Evolutionary conservation across 805 yeast genomes (phyloP), one percentile per base, ranked within the genome.

Genomic region (Kuraishia capsulata): DNA sequence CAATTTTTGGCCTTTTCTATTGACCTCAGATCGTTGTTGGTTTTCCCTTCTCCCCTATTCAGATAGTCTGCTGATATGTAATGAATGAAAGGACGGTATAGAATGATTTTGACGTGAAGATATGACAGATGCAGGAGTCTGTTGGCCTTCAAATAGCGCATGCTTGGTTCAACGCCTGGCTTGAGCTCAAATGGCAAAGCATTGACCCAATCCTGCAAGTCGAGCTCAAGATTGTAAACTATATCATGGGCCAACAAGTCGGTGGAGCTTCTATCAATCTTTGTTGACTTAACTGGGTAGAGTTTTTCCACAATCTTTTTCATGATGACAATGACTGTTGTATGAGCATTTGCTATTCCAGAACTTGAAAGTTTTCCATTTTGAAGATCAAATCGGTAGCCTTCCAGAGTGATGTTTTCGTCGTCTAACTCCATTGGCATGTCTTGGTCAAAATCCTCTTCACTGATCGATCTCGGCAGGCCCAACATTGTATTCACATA

Each of bases 41-140:
- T 46, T 2, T 39, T 23, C 13, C 50, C 42, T 10, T 39, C 30
- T 9, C 20, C 20, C 21, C 28, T 42, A 10, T 21, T 14, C 30
- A 56, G 46, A 39, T 59, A 64, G 33, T 74, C 76, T 37, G 82
- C 78, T 25, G 85, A 73, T 38, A 82, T 72, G 54, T 81, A 85
- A 59, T 87, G 95, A 47, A 88, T 82, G 53, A 87, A 88, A 2
- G 96, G 96, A 37, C 95, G 72, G 51, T 87, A 88, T 13, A 88
- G 65, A 50, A 84, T 81, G 40, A 87, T 77, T 54, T 82, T 83
- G 39, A 87, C 84, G 52, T 86, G 85, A 35, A 83, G 62, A 45
- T 77, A 83, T 20, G 87, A 76, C 37, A 83, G 60, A 53, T 81
- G 84, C 23, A 87, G 61, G 38, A 85, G 66, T 52, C 86, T 69